Evolutionary conservation across 768 basidiomycete species (phyloP).

Genomic region (Phaffia australis): DNA sequence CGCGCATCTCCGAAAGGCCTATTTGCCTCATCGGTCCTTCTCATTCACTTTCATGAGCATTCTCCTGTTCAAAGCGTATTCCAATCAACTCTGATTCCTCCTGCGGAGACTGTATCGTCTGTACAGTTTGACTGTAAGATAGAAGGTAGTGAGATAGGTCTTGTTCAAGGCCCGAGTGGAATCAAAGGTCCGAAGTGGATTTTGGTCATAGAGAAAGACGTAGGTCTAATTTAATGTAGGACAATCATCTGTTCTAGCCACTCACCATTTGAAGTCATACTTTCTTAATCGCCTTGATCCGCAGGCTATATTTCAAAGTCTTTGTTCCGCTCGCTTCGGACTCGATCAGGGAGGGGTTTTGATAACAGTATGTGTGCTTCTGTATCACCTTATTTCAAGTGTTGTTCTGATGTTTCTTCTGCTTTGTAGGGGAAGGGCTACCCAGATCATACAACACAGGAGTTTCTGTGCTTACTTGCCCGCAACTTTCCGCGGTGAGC

Average conservation of each 20-base stretch:
- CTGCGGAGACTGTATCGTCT: conserved; percentile 2
- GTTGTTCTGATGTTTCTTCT: background rate
- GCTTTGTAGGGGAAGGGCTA: conserved; percentile 79
- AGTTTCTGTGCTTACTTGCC: conserved; percentile 64
- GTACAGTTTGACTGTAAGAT: background rate
- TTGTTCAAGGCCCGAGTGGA: conserved; percentile 25
- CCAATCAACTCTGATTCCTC: conserved; percentile 19
- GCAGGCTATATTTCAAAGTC: conserved; percentile 88
- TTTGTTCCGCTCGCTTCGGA: conserved; percentile 53
- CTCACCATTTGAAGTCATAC: background rate
- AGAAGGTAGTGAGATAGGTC: background rate
- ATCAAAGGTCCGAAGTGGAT: conserved; percentile 52
- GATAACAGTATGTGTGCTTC: conserved; percentile 53
- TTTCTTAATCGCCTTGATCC: background rate
- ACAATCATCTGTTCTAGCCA: background rate
- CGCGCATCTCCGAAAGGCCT: conserved; percentile 20
- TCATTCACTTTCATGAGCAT: conserved; percentile 4
- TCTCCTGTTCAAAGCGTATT: background rate
- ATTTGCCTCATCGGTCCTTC: conserved; percentile 6
- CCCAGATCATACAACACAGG: conserved; percentile 82
- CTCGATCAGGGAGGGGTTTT: conserved; percentile 59
- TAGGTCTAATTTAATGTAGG: conserved; percentile 31
- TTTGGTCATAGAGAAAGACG: conserved; percentile 89
- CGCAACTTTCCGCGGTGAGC: conserved; percentile 54
- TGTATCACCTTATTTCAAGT: background rate